These are phyloP conservation scores for Allium cepa DNA, from an alignment of 106 monocot species.

Conservation along the genomic window DNA sequence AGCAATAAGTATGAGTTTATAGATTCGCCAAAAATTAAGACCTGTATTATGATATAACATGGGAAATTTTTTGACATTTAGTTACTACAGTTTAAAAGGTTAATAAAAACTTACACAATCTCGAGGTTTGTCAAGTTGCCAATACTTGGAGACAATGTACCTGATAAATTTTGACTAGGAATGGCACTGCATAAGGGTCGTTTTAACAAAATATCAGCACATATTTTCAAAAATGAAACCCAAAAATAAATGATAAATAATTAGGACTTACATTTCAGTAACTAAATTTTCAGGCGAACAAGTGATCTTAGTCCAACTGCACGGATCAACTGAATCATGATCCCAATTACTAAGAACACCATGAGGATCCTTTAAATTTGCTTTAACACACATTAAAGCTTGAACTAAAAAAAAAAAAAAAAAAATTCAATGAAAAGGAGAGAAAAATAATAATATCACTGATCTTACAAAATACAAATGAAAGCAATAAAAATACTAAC, in stretches of 20 bases:
- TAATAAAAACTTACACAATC: slow-evolving; percentile 39
- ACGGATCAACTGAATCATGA: slow-evolving; percentile 79
- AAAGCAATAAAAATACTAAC: not conserved
- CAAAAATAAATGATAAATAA: too few relatives aligned
- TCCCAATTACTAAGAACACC: slow-evolving; percentile 77
- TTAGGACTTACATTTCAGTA: slow-evolving; percentile 42
- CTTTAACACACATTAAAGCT: slow-evolving; percentile 73
- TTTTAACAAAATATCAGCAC: too few relatives aligned
- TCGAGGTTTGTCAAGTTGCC: slow-evolving; percentile 79
- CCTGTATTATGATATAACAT: not conserved
- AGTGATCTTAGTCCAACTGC: slow-evolving; percentile 82
- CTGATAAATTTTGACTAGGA: slow-evolving; percentile 70
- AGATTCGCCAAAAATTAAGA: too few relatives aligned
- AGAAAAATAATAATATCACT: not conserved
- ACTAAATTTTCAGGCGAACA: slow-evolving; percentile 66
- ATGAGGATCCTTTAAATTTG: slow-evolving; percentile 51
- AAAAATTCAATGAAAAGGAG: not conserved
- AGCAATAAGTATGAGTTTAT: too few relatives aligned
- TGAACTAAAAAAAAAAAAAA: slow-evolving; percentile 36
- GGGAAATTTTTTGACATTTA: not conserved
- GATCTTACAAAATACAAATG: not conserved
- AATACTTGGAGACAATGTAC: slow-evolving; percentile 59
- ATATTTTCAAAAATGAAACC: not conserved
- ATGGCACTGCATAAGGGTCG: slow-evolving; percentile 26
- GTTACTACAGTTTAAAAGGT: not conserved